Evolutionary conservation across 2,329 filamentous ascomycete genomes (phyloP).

Genomic region (Parastagonospora nodorum): DNA sequence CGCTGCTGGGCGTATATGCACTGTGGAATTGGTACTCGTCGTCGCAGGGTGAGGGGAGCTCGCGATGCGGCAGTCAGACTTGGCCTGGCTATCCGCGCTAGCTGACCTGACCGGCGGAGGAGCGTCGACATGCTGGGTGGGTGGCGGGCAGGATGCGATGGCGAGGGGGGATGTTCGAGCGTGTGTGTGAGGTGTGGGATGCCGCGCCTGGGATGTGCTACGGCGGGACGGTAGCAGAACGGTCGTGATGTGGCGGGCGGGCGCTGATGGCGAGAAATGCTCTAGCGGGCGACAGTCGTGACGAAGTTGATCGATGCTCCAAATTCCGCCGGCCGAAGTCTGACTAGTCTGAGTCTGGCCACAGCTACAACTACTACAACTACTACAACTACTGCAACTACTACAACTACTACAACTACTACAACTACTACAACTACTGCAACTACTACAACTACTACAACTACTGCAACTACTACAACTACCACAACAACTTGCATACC

Average conservation of each 20-base stretch:
- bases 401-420: too few species aligned
- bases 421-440: too few species aligned
- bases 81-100: slow-evolving; percentile 66
- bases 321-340: slow-evolving; percentile 5
- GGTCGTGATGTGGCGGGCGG: slow-evolving; percentile 15
- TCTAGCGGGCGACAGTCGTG: slow-evolving; percentile 2
- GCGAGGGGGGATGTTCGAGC: not conserved
- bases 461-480: too few species aligned
- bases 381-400: too few species aligned
- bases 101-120: slow-evolving; percentile 68
- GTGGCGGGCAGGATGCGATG: slow-evolving; percentile 2
- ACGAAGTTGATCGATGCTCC: slow-evolving; percentile 8
- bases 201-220: slow-evolving; percentile 2
- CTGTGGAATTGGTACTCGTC: slow-evolving; percentile 49
- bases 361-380: too few species aligned
- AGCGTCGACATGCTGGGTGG: slow-evolving; percentile 66
- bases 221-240: not conserved
- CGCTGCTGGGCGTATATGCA: slow-evolving; percentile 52
- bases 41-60: slow-evolving; percentile 45
- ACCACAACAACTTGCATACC: too few species aligned
- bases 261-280: slow-evolving; percentile 14
- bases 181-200: not conserved
- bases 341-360: too few species aligned
- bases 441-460: too few species aligned
- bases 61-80: slow-evolving; percentile 59